These are phyloP conservation scores for Trebouxiophyceae sp. DNA, from an alignment of 163 green algal genomes.

Conservation along the genomic window DNA sequence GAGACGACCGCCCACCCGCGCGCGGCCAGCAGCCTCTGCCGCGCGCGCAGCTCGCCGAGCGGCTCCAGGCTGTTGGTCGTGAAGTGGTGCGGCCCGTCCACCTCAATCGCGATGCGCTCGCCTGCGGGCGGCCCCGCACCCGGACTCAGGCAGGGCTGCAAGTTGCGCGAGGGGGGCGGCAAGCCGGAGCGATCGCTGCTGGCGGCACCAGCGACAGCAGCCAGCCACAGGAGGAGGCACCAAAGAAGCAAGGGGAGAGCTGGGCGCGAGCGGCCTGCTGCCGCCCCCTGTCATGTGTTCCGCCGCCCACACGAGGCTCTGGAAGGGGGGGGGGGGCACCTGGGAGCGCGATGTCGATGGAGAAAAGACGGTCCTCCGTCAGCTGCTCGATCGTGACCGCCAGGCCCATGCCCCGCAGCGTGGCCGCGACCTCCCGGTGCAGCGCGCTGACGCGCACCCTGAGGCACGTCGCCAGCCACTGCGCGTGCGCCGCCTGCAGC, in stretches of 20 bases:
- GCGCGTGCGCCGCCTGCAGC: slow-evolving; percentile 1
- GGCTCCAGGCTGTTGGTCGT: slow-evolving; percentile 37
- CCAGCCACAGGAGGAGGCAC: too few relatives aligned
- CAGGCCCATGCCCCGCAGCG: slow-evolving; percentile 23
- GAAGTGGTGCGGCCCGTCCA: slow-evolving; percentile 52
- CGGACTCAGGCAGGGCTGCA: too few relatives aligned
- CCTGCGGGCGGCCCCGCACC: too few relatives aligned
- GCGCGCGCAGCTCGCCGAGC: slow-evolving; percentile 24
- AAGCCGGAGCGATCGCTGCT: too few relatives aligned
- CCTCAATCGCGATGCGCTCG: slow-evolving; percentile 40
- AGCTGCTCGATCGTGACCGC: slow-evolving; percentile 38
- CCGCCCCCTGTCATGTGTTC: too few relatives aligned
- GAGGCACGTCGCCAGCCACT: too few relatives aligned
- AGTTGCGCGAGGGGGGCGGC: too few relatives aligned
- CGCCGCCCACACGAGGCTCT: too few relatives aligned
- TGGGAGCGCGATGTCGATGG: slow-evolving; percentile 25
- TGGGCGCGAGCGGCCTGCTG: too few relatives aligned
- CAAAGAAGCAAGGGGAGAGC: too few relatives aligned
- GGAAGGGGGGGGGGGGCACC: slow-evolving; percentile 2
- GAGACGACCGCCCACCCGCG: slow-evolving; percentile 37
- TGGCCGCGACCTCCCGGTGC: slow-evolving; percentile 33
- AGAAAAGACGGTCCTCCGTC: slow-evolving; percentile 43
- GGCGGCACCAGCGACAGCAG: too few relatives aligned
- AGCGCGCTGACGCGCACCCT: slow-evolving; percentile 14
- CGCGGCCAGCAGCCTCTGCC: slow-evolving; percentile 17